Percentiles rank a stretch among this genome's conserved stretches.
These are phyloP conservation scores for Taxillus chinensis DNA, from an alignment of 164 flowering plant genomes.

Conservation along the genomic window DNA sequence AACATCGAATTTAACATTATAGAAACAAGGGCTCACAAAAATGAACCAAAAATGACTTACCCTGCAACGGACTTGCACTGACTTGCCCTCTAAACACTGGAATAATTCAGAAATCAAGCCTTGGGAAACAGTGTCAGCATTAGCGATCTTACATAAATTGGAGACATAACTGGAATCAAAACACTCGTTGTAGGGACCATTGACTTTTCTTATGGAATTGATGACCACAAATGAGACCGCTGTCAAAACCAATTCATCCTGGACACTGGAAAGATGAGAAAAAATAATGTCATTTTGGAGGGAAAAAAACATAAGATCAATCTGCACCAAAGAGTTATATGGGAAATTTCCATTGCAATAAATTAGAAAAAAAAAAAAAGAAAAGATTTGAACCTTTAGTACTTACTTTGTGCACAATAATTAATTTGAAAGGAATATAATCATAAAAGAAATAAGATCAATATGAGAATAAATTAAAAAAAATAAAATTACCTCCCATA, in stretches of 20 bases:
- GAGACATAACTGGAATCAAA: conserved; percentile 7
- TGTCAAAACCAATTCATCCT: conserved; percentile 39
- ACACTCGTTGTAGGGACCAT: conserved; percentile 9
- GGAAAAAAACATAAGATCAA: too few relatives aligned
- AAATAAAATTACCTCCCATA: too few relatives aligned
- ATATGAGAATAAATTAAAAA: too few relatives aligned
- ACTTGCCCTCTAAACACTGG: conserved; percentile 16
- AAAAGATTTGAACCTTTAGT: too few relatives aligned
- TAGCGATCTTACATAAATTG: conserved; percentile 7
- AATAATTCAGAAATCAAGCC: conserved; percentile 36
- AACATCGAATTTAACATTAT: conserved; percentile 1
- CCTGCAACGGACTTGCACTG: conserved; percentile 42
- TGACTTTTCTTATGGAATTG: conserved; percentile 24
- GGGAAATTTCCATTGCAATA: too few relatives aligned
- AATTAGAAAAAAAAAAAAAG: too few relatives aligned
- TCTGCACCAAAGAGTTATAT: too few relatives aligned
- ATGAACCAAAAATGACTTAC: conserved; percentile 20
- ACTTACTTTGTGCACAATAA: too few relatives aligned
- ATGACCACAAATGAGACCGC: conserved; percentile 52
- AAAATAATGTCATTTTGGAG: neutral
- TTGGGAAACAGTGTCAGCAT: conserved; percentile 17
- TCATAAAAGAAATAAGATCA: too few relatives aligned
- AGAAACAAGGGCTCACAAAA: neutral
- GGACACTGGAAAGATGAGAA: conserved; percentile 20
- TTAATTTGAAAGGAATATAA: too few relatives aligned